Evolutionary conservation across 2,329 filamentous ascomycete species (phyloP).

Genomic region (Colletotrichum sp.): DNA sequence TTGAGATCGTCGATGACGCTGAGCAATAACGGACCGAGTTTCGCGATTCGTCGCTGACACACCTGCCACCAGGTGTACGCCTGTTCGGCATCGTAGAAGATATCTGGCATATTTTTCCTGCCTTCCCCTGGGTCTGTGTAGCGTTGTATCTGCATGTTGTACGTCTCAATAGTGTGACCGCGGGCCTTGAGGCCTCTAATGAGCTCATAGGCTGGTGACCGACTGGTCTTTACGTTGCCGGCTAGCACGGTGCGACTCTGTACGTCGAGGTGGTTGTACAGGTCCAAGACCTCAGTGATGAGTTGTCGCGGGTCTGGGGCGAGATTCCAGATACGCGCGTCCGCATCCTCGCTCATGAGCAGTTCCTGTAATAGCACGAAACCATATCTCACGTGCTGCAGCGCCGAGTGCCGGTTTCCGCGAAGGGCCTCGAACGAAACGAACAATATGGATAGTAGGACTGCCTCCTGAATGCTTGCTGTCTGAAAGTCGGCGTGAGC

Average conservation of each 20-base stretch:
- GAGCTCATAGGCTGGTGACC: slow-evolving; percentile 8
- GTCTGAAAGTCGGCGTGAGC: slow-evolving; percentile 38
- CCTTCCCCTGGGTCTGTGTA: slow-evolving; percentile 5
- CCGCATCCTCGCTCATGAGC: background rate
- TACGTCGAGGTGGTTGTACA: slow-evolving; percentile 11
- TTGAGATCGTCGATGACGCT: slow-evolving; percentile 14
- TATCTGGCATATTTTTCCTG: slow-evolving; percentile 35
- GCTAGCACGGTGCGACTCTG: slow-evolving; percentile 18
- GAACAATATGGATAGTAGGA: slow-evolving; percentile 44
- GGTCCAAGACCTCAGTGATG: slow-evolving; percentile 16
- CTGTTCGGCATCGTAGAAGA: slow-evolving; percentile 37
- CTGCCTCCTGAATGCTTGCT: slow-evolving; percentile 41
- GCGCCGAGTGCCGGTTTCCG: slow-evolving; percentile 42
- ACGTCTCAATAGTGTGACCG: slow-evolving; percentile 14
- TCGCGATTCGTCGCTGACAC: slow-evolving; percentile 41
- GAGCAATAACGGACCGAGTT: slow-evolving; percentile 17
- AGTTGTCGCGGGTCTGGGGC: slow-evolving; percentile 15
- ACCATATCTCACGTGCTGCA: slow-evolving; percentile 45
- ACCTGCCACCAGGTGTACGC: slow-evolving; percentile 42
- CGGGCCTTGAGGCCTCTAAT: slow-evolving; percentile 5
- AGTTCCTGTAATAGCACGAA: slow-evolving; percentile 28
- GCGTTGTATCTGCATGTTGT: slow-evolving; percentile 19
- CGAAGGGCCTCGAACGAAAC: slow-evolving; percentile 46
- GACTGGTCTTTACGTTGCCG: background rate
- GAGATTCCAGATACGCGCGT: slow-evolving; percentile 13